phyloP scores from a whole-genome alignment of 2,329 filamentous ascomycete species.

The Colletotrichum brevisporum region DNA sequence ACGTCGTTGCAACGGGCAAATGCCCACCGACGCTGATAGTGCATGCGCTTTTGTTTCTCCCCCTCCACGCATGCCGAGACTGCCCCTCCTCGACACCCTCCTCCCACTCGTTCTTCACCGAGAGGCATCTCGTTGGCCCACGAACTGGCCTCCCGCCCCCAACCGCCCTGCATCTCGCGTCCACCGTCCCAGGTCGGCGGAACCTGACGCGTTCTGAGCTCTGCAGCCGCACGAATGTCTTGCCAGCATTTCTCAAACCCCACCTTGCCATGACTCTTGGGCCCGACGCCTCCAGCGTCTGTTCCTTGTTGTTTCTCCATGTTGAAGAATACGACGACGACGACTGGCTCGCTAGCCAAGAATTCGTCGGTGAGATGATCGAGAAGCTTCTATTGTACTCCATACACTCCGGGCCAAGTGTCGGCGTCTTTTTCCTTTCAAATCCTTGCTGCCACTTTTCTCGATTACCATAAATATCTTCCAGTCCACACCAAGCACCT shows the following conservation, averaged over 20 bases:
- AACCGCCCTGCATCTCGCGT: background rate
- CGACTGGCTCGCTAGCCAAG: conserved; percentile 10
- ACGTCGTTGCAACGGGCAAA: conserved; percentile 37
- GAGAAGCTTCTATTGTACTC: background rate
- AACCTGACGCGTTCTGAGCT: conserved; percentile 8
- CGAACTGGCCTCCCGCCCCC: background rate
- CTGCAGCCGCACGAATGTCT: conserved; percentile 38
- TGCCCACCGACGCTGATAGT: conserved; percentile 33
- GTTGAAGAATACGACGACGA: background rate
- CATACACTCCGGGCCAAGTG: background rate
- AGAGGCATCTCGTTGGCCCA: background rate
- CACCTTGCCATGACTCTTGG: conserved; percentile 27
- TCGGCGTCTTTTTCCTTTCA: no score
- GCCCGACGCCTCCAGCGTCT: background rate
- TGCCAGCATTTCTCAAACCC: conserved; percentile 20
- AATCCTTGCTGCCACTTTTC: no score
- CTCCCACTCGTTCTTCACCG: background rate
- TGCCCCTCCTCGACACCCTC: background rate
- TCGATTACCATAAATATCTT: no score
- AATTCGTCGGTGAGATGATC: background rate
- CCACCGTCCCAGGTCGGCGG: conserved; percentile 18
- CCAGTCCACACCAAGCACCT: no score
- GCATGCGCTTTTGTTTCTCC: conserved; percentile 7
- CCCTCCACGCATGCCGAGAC: background rate
- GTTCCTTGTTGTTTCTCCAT: background rate